Conservation (phyloP, 2,329 filamentous ascomycete genomes). For the Ciborinia camelliae region DNA sequence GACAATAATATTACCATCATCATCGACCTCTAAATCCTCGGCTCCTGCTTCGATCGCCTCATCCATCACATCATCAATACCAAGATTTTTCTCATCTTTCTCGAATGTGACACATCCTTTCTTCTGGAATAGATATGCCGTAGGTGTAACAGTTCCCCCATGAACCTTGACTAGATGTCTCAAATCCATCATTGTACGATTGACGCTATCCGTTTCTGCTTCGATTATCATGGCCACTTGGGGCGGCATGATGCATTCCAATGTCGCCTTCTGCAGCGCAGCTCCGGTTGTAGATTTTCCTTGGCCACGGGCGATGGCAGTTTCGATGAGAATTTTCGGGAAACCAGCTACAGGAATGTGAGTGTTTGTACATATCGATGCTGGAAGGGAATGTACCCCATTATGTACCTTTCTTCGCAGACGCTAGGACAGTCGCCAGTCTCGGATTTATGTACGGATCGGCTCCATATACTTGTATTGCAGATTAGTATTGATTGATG, state of each 20-base stretch:
- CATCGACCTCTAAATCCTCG: conserved; percentile 65
- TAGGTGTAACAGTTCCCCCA: conserved; percentile 68
- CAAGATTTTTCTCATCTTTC: conserved; percentile 47
- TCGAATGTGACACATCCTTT: conserved; percentile 73
- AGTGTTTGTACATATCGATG: conserved; percentile 22
- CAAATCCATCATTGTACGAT: conserved; percentile 69
- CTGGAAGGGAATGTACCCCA: conserved; percentile 30
- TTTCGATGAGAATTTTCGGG: conserved; percentile 80
- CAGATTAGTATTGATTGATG: conserved; percentile 21
- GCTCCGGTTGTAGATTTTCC: conserved; percentile 73
- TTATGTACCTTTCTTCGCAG: conserved; percentile 70
- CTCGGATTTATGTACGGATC: conserved; percentile 72
- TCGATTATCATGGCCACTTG: conserved; percentile 75
- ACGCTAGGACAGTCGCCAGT: conserved; percentile 67
- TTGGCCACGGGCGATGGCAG: conserved; percentile 82
- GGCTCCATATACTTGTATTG: conserved; percentile 63
- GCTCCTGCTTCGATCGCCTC: conserved; percentile 81
- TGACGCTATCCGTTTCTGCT: conserved; percentile 78
- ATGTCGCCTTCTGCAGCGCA: conserved; percentile 69
- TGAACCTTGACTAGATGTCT: conserved; percentile 66
- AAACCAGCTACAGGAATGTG: conserved; percentile 56
- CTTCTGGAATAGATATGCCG: conserved; percentile 80
- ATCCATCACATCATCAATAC: conserved; percentile 70
- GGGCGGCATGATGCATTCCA: conserved; percentile 78
- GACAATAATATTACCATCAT: conserved; percentile 67